Conservation (phyloP, 1,284 basidiomycete genomes). For the Xerocomus minutiporus region DNA sequence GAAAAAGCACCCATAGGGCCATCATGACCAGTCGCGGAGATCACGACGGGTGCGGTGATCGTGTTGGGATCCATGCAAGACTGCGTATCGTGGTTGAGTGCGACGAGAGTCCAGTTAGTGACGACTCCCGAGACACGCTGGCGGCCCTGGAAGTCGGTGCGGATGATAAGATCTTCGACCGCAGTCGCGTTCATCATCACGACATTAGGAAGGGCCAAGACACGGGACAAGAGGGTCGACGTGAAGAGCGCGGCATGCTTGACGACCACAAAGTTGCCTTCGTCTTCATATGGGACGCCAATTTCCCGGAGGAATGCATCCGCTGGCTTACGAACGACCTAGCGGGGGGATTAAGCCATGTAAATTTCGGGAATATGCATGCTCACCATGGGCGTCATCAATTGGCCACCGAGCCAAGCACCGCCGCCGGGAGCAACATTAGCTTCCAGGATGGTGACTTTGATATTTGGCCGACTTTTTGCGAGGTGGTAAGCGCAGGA, state of each 20-base stretch:
- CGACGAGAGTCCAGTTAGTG: slow-evolving; percentile 82
- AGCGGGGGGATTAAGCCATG: not conserved
- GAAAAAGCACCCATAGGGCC: slow-evolving; percentile 85
- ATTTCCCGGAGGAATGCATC: slow-evolving; percentile 71
- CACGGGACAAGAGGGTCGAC: slow-evolving; percentile 70
- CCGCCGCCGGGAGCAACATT: slow-evolving; percentile 79
- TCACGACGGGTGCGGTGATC: slow-evolving; percentile 74
- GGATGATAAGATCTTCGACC: slow-evolving; percentile 73
- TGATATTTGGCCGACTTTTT: slow-evolving; percentile 67
- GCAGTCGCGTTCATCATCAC: slow-evolving; percentile 74
- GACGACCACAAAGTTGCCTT: slow-evolving; percentile 75
- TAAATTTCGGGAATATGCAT: not conserved
- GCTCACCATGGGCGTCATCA: slow-evolving; percentile 77
- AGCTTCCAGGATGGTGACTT: slow-evolving; percentile 80
- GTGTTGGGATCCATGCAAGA: slow-evolving; percentile 87
- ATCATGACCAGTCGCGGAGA: slow-evolving; percentile 71
- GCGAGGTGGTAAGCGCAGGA: slow-evolving; percentile 76
- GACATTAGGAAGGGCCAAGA: slow-evolving; percentile 73
- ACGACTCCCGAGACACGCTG: slow-evolving; percentile 82
- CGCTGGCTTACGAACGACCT: slow-evolving; percentile 80
- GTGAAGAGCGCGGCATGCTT: slow-evolving; percentile 83
- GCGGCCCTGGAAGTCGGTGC: slow-evolving; percentile 51
- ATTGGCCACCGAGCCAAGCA: slow-evolving; percentile 77
- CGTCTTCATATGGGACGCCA: slow-evolving; percentile 78
- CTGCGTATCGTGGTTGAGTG: slow-evolving; percentile 78